Base-by-base conservation (phyloP, 202 grass and related monocot genomes). In the Setaria italica region DNA sequence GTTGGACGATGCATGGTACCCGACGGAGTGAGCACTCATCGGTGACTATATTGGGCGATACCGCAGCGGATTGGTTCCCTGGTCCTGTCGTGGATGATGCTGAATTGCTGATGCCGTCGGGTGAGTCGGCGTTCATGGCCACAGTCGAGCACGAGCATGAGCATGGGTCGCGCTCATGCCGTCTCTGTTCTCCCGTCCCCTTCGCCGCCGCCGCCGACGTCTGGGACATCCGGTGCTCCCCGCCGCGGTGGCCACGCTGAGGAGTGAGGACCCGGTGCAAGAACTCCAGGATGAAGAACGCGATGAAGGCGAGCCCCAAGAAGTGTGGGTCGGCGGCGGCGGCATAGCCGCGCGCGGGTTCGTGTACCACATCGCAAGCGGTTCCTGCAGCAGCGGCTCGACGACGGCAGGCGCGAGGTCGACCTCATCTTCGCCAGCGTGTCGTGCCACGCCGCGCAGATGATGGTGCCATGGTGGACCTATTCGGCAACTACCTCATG, bases 401-500 rank as follows among this genome's bases (percentile, higher is more conserved):
- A 88, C 29, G 86, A 89, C 25, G 90, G 92, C 62, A 89, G 88
- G 83, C 67, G 80, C 16, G 80, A 74, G 76, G 88, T 94, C 9
- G 85, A 91, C 67, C 66, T 83, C 82, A 88, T 99, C 85, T 99
- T 94, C 91, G 53, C 78, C 62, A 93, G 82, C 35, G 82, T 94
- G 55, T 56, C 88, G 20, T 78, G 81, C 72, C 87, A 94, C 78
- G 72, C 80, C 62, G 81, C 89, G 16, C 85, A 96, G 91, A 91
- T 99, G 25, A 25, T 25, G 25, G 25, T 25, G 25, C 25, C 19
- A 94, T 93, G 81, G 86, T 91, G 67, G 84, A 96, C 64, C 93
- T 85, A 0, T 99, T 94, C 59, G 97, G 97, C 20, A 99, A 99
- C 85, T 99, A 96, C 76, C 90, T 99, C 33, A 92, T 96, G 86